phyloP scores from a whole-genome alignment of 108 stramenopile genomes.

The Nannochloropsis salina region DNA sequence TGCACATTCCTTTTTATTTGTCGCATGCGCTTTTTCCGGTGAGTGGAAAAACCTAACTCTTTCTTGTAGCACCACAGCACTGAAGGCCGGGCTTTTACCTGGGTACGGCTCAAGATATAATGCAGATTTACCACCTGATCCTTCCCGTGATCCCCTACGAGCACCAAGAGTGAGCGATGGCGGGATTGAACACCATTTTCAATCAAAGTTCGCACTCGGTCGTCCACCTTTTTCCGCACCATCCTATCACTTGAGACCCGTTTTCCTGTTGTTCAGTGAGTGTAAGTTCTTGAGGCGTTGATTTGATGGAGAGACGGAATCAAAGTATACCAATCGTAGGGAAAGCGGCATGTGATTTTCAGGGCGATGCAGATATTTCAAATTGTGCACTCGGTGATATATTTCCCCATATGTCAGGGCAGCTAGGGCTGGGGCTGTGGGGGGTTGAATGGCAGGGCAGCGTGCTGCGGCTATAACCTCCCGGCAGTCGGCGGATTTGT shows the following conservation, averaged over 20 bases:
- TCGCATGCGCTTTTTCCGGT: constrained; percentile 79
- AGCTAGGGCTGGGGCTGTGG: too few relatives aligned
- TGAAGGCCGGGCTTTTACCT: constrained; percentile 68
- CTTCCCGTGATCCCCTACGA: constrained; percentile 97
- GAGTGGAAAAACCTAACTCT: constrained; percentile 86
- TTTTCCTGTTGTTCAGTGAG: not conserved
- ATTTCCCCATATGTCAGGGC: too few relatives aligned
- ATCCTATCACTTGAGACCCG: constrained; percentile 47
- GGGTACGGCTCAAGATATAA: constrained; percentile 72
- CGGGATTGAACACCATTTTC: constrained; percentile 70
- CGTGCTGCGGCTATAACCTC: too few relatives aligned
- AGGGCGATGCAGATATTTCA: too few relatives aligned
- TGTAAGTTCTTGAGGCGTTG: not conserved
- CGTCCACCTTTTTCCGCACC: constrained; percentile 96
- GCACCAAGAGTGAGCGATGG: constrained; percentile 79
- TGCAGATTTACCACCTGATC: constrained; percentile 94
- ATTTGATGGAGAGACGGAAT: too few relatives aligned
- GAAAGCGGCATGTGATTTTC: too few relatives aligned
- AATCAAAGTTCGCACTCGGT: constrained; percentile 83
- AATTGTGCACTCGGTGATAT: too few relatives aligned
- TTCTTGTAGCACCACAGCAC: constrained; percentile 99
- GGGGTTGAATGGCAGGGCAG: too few relatives aligned
- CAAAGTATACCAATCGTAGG: too few relatives aligned
- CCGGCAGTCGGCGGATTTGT: too few relatives aligned
- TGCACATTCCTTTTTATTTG: constrained; percentile 84